Percentiles rank a stretch among this genome's conserved stretches.
phyloP scores from a whole-genome alignment of 129 eudicot species.

The Lactuca saligna region DNA sequence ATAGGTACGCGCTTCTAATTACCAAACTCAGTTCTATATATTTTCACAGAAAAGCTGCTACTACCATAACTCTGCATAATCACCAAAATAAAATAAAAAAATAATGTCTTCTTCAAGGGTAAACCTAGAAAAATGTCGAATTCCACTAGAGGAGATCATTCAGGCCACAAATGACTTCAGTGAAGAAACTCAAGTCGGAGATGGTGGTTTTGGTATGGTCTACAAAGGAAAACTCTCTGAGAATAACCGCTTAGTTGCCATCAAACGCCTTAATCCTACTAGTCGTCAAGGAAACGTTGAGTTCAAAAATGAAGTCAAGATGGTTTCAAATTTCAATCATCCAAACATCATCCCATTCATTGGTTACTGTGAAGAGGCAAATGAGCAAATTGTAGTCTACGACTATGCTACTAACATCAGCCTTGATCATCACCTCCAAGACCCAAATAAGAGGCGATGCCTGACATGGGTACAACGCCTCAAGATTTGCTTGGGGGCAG shows the following conservation, averaged over 20 bases:
- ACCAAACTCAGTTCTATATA: too few species aligned
- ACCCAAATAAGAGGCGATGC: too few species aligned
- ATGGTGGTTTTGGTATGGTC: neutral
- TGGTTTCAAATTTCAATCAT: neutral
- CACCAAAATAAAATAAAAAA: too few species aligned
- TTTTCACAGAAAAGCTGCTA: too few species aligned
- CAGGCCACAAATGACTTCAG: slow-evolving; percentile 8
- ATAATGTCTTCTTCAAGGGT: neutral
- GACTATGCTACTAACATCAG: slow-evolving; percentile 9
- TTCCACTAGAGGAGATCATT: neutral
- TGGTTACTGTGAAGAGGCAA: slow-evolving; percentile 10
- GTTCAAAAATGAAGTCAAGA: neutral
- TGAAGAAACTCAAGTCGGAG: neutral
- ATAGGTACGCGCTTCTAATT: too few species aligned
- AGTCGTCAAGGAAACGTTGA: neutral
- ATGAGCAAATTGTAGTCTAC: neutral
- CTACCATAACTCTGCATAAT: too few species aligned
- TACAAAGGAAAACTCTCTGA: slow-evolving; percentile 12
- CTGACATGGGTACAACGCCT: too few species aligned
- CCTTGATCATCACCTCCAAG: neutral
- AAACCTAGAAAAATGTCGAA: neutral
- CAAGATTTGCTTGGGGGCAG: too few species aligned
- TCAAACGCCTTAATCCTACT: too few species aligned
- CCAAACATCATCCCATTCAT: slow-evolving; percentile 13
- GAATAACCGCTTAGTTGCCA: too few species aligned